These are phyloP conservation scores for Colletotrichum lentis DNA, from an alignment of 2,329 filamentous ascomycete species.

Conservation along the genomic window DNA sequence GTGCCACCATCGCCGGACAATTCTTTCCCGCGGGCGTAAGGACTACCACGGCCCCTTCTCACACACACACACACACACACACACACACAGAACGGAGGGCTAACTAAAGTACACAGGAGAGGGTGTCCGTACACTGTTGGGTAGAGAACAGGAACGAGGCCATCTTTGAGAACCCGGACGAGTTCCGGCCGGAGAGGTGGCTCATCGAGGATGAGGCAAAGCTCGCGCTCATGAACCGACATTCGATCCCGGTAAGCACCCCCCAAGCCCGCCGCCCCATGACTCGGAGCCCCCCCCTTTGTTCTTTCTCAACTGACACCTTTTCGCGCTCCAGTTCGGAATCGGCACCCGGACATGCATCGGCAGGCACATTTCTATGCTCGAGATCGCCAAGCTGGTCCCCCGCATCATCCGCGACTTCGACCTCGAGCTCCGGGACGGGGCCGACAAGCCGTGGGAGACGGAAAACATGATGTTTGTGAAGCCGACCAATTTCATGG, in stretches of 20 bases:
- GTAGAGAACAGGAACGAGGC: slow-evolving; percentile 41
- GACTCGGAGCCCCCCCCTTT: not conserved
- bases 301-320: not conserved
- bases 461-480: not conserved
- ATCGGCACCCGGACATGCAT: slow-evolving; percentile 62
- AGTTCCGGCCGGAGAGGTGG: slow-evolving; percentile 53
- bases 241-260: slow-evolving; percentile 23
- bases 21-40: slow-evolving; percentile 45
- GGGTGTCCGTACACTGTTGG: not conserved
- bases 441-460: not conserved
- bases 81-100: not conserved
- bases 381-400: slow-evolving; percentile 55
- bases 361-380: slow-evolving; percentile 45
- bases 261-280: accelerated
- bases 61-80: not conserved
- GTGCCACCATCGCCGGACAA: slow-evolving; percentile 50
- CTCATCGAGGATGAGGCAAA: slow-evolving; percentile 40
- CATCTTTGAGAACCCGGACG: slow-evolving; percentile 50
- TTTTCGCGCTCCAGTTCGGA: slow-evolving; percentile 50
- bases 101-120: not conserved
- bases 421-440: slow-evolving; percentile 43
- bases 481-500: not conserved
- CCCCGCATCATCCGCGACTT: slow-evolving; percentile 49
- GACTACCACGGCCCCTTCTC: not conserved
- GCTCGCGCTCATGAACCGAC: slow-evolving; percentile 33